Evolutionary conservation across 768 basidiomycete species (phyloP), one percentile per base, ranked within the genome.

Genomic region (Coprinopsis sp.): DNA sequence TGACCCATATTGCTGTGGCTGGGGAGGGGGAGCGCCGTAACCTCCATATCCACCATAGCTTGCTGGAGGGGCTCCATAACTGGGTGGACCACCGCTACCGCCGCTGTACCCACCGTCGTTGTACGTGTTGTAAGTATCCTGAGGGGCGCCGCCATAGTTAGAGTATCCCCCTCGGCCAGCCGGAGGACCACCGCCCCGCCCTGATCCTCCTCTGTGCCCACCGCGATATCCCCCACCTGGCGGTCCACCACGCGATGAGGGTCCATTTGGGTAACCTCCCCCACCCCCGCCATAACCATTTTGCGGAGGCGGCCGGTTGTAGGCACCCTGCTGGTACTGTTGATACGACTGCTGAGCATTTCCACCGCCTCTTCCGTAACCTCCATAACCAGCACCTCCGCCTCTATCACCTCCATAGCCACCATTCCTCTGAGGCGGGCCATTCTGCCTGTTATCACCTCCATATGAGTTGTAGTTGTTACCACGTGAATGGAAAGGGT

Each of bases 401-500:
- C 57, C 56, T 28, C 56, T 56, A 37, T 60, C 57, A 46, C 58
- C 51, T 19, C 61, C 58, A 48, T 66, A 57, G 7, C 47, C 53
- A 12, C 58, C 55, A 28, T 54, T 54, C 28, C 49, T 49, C 29
- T 53, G 53, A n/a, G n/a, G n/a, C n/a, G n/a, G n/a, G n/a, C n/a
- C n/a, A n/a, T 47, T 42, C 33, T 44, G 51, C 11, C 51, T 45
- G 16, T 36, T 12, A 19, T 37, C 40, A 21, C 45, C 46, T 25
- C 51, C 48, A 25, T 53, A 19, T 23, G 49, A 44, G 36, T 59
- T 55, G 47, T 69, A 70, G 44, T 60, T 68, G 44, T 65, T 73
- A 28, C 66, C 53, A 11, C 74, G 69, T 1, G 70, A 61, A 43
- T 74, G 73, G 64, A 73, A 77, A n/a, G 69, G 68, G 49, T 75